Conservation (phyloP, 2,329 filamentous ascomycete species). For the Escovopsis sp. region DNA sequence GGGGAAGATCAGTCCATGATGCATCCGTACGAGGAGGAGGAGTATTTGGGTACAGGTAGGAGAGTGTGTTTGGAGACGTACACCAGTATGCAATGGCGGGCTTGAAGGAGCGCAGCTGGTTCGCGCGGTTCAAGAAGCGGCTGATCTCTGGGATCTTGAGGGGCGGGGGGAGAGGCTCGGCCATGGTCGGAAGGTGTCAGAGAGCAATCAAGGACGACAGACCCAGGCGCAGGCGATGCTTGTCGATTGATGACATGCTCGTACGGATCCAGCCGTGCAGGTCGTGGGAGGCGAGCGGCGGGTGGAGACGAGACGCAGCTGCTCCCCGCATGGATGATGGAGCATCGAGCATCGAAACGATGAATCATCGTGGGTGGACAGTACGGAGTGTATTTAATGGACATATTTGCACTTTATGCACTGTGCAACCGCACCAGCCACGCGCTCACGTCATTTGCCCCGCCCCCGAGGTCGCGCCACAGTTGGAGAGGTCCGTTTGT, state of each 20-base stretch:
- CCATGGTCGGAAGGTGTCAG: conserved; percentile 40
- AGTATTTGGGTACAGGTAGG: too few species aligned
- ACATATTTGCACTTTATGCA: background rate
- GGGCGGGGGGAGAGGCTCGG: conserved; percentile 28
- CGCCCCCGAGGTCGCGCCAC: conserved; percentile 14
- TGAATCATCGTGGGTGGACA: too few species aligned
- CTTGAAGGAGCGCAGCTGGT: conserved; percentile 70
- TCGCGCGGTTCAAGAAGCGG: conserved; percentile 69
- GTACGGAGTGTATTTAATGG: too few species aligned
- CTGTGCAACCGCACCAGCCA: conserved; percentile 1
- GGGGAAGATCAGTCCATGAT: too few species aligned
- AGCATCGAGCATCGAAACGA: background rate
- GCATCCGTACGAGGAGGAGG: too few species aligned
- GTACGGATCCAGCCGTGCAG: background rate
- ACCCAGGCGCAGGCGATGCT: background rate
- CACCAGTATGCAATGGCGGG: conserved; percentile 93
- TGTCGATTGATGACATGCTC: conserved; percentile 1
- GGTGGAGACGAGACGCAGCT: conserved; percentile 1
- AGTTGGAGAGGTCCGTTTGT: background rate
- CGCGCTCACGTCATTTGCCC: conserved; percentile 1
- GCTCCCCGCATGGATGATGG: conserved; percentile 1
- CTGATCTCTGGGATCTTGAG: conserved; percentile 71
- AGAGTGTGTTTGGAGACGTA: conserved; percentile 30
- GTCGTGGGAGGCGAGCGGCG: background rate
- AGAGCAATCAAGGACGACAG: background rate